Evolutionary conservation across 78 protist genomes (phyloP), one percentile per base, ranked within the genome.

Genomic region (Anaeramoeba flamelloides): DNA sequence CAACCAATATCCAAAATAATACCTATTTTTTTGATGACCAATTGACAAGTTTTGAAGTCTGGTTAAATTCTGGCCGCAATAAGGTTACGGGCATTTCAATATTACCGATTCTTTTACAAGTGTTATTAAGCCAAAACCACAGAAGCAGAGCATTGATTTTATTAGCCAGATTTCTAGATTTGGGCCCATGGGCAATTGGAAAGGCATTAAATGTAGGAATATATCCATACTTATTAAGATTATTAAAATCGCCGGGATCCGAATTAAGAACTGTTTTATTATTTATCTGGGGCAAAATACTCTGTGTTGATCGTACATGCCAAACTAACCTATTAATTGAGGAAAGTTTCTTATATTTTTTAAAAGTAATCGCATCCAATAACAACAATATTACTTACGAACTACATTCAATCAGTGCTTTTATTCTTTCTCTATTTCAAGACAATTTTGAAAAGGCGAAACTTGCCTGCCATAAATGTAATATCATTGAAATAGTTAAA

Each of bases 101-200:
- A 77, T 88, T 96, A 33, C 99, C 98, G 33, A 89, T 95, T 37
- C 92, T 96, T 3, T 79, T 95, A 41, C 98, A 94, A 83, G 94
- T 40, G 37, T n/a, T n/a, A 2, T n/a, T n/a, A n/a, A n/a, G n/a
- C n/a, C n/a, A n/a, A 79, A 82, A 86, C 2, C 94, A 94, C 75
- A 86, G 97, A 1, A 69, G 88, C 36, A 85, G 96, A 8, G 96
- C 99, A 0, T 81, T 95, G 39, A 83, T 78, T 36, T 86, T 95
- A 17, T 91, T 95, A 12, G 94, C 88, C 1, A 86, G 87, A 31
- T 96, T 92, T 77, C 75, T 96, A 17, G 94, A 92, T 40, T 69
- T 91, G 2, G 97, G 97, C 1, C 86, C 96, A 2, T 96, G 95
- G 95, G 97, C 99, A 1, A 96, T 92, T n/a, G n/a, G n/a, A n/a